Evolutionary conservation across 2,329 filamentous ascomycete species (phyloP), one percentile per base, ranked within the genome.

Genomic region (Septoria petroselini): DNA sequence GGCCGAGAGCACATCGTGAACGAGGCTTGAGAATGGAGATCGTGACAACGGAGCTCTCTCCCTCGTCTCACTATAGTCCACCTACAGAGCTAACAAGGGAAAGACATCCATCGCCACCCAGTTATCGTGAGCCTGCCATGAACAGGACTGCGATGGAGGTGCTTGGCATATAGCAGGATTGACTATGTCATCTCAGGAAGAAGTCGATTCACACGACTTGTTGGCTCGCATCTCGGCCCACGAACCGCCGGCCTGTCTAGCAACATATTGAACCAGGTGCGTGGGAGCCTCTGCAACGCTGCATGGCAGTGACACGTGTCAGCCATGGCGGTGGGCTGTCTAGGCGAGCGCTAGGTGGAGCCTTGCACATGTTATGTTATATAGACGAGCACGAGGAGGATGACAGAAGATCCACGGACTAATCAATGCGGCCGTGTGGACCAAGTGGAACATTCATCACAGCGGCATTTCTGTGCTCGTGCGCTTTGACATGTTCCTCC

Each of bases 361-460:
- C 19, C 21, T n/a, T n/a, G n/a, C n/a, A n/a, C n/a, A n/a, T n/a
- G n/a, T n/a, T n/a, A n/a, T n/a, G n/a, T n/a, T n/a, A n/a, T n/a
- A n/a, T n/a, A n/a, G n/a, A n/a, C n/a, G n/a, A n/a, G n/a, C n/a
- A n/a, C n/a, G n/a, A n/a, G n/a, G 8, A 17, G 30, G 30, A 12
- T 12, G 11, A 33, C 30, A 4, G 30, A n/a, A 33, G 6, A n/a
- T 14, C 41, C 15, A 35, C 19, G 41, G 41, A 11, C 17, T 23
- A 35, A n/a, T n/a, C n/a, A 44, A 21, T 11, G 17, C 29, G 41
- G 41, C 29, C 17, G n/a, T 23, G 41, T 23, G 42, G 31, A 45
- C 14, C n/a, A 30, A 45, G 30, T 23, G 42, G 31, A 45, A 12
- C 18, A 31, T 35, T 45, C 31, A n/a, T n/a, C n/a, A n/a, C n/a